Evolutionary conservation across 2,329 filamentous ascomycete species (phyloP), one percentile per base, ranked within the genome.

Genomic region (Grosmannia penicillata): DNA sequence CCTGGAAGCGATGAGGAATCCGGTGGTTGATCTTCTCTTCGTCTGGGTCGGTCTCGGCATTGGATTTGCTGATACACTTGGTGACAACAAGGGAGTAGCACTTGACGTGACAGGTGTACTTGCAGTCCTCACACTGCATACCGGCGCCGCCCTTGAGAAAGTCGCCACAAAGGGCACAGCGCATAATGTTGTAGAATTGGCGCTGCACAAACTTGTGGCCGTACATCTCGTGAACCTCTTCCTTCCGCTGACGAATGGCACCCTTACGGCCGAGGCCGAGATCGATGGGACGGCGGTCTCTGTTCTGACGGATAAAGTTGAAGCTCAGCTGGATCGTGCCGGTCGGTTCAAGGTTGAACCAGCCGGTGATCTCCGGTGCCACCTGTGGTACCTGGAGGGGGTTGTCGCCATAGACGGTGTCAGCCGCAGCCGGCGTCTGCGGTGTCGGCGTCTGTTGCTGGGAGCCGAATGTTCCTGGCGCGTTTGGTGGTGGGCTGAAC

Each of bases 131-230:
- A 60, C 91, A 98, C 63, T 98, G 91, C 89, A 98, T 98, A 45
- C 91, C 91, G 18, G 91, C 84, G 35, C 89, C 93, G 57, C 96
- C 96, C 56, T 96, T 98, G 62, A 98, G 79, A 54, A 98, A 96
- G 49, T 98, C 91, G 43, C 87, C 91, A 56, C 91, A 98, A 26
- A 96, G 76, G 13, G 91, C 91, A 61, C 91, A 98, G 45, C 91
- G 89, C 91, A 98, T 98, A 55, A 98, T 95, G 70, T 96, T 98
- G 77, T 96, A 98, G 61, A 98, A 98, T 58, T 95, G 91, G 57
- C 95, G 87, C 53, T 91, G 83, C 40, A 96, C 80, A 55, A 98
- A 98, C 63, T 96, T 98, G 77, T 98, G 91, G 35, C 91, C 91
- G 56, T 94, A 95, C 68, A 95, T 94, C 63, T 98, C 91, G 62